These are phyloP conservation scores for Entoloma clypeatum DNA, from an alignment of 1,284 basidiomycete species.

Conservation along the genomic window DNA sequence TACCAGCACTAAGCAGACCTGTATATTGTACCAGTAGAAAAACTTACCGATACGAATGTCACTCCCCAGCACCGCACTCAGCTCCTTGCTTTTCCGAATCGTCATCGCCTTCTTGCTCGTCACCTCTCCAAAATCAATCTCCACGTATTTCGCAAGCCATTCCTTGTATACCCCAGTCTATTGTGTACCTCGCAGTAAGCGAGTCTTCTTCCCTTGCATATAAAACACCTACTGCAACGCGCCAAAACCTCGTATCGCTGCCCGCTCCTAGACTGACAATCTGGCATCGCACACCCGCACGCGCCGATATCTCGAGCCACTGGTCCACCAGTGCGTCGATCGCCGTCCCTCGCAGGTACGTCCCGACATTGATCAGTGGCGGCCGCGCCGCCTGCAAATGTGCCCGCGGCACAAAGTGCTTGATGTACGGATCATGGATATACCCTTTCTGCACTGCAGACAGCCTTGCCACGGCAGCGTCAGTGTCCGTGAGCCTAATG, in stretches of 20 bases:
- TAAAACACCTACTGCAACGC: conserved; percentile 62
- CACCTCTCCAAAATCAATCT: conserved; percentile 87
- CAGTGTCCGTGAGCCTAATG: conserved; percentile 41
- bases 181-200: conserved; percentile 25
- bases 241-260: conserved; percentile 92
- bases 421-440: conserved; percentile 69
- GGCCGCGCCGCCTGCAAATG: conserved; percentile 63
- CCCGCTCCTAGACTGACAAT: conserved; percentile 90
- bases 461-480: conserved; percentile 55
- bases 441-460: conserved; percentile 80
- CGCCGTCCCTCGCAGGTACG: conserved; percentile 78
- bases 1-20: conserved; percentile 9
- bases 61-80: conserved; percentile 52
- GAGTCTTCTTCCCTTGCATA: conserved; percentile 5
- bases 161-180: conserved; percentile 53
- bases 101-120: conserved; percentile 81
- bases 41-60: conserved; percentile 21
- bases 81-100: conserved; percentile 66
- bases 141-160: conserved; percentile 64
- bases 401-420: conserved; percentile 59
- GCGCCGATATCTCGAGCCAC: conserved; percentile 54
- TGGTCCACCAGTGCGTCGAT: conserved; percentile 77
- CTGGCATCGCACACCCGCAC: conserved; percentile 54
- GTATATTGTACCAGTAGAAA: background rate
- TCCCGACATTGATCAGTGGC: conserved; percentile 94